A percentile compares a stretch with the other conserved stretches of the same genome.
phyloP scores from a whole-genome alignment of 2,329 filamentous ascomycete species.

The Eutypa lata region DNA sequence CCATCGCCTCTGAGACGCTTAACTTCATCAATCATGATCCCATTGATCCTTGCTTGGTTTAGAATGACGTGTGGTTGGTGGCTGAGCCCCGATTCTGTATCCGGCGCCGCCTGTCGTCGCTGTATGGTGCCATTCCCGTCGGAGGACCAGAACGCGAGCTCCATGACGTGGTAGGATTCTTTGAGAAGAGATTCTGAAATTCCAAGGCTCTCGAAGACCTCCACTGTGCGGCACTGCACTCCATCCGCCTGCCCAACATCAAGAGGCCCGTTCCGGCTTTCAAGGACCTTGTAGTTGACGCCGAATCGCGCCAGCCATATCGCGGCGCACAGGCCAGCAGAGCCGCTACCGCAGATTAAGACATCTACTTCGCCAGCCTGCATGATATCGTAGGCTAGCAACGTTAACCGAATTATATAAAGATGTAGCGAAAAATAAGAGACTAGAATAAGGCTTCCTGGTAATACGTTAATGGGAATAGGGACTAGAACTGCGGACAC shows the following conservation, averaged over 20 bases:
- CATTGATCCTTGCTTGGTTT: slow-evolving; percentile 54
- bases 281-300: slow-evolving; percentile 56
- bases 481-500: too few species aligned
- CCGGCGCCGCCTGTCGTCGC: slow-evolving; percentile 42
- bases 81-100: slow-evolving; percentile 51
- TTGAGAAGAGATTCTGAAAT: slow-evolving; percentile 51
- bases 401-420: too few species aligned
- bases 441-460: too few species aligned
- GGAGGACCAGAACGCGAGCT: slow-evolving; percentile 55
- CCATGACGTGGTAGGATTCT: slow-evolving; percentile 56
- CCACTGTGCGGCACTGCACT: slow-evolving; percentile 58
- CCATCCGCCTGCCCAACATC: slow-evolving; percentile 61
- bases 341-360: slow-evolving; percentile 59
- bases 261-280: slow-evolving; percentile 53
- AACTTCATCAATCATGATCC: slow-evolving; percentile 52
- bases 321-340: slow-evolving; percentile 59
- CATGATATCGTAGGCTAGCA: too few species aligned
- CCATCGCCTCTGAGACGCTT: slow-evolving; percentile 27
- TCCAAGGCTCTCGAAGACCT: slow-evolving; percentile 59
- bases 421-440: too few species aligned
- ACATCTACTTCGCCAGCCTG: slow-evolving; percentile 38
- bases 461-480: too few species aligned
- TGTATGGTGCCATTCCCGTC: slow-evolving; percentile 37
- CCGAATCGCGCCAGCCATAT: slow-evolving; percentile 58
- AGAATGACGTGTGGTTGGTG: slow-evolving; percentile 55